phyloP scores from a whole-genome alignment of 345 rosid species.

The Salix dunnii region DNA sequence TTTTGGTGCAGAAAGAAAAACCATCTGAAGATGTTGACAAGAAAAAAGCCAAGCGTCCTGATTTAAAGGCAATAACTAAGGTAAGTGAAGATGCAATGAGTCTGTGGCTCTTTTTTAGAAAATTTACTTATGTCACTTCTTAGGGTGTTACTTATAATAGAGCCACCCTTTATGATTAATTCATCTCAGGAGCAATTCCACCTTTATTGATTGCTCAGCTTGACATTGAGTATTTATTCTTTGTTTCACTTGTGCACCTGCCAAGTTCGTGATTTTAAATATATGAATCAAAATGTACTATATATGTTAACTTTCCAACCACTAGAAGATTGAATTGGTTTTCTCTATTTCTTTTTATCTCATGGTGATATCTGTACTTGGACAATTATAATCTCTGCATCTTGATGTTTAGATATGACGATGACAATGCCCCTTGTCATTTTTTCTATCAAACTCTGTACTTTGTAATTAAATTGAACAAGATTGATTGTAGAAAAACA shows the following conservation, averaged over 20 bases:
- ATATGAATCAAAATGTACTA: not conserved
- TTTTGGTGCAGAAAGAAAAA: conserved; percentile 36
- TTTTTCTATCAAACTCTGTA: not conserved
- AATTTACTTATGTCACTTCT: not conserved
- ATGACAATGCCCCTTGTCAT: not conserved
- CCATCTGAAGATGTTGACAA: conserved; percentile 27
- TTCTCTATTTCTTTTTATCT: not conserved
- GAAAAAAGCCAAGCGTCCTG: conserved; percentile 56
- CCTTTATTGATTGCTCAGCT: not conserved
- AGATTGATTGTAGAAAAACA: not conserved
- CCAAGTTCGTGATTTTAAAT: no score
- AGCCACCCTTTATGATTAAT: not conserved
- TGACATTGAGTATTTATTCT: not conserved
- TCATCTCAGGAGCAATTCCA: not conserved
- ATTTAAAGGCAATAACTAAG: conserved; percentile 74
- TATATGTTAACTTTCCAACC: no score
- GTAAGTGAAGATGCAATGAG: conserved; percentile 39
- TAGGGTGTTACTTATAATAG: not conserved
- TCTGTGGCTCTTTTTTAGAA: not conserved
- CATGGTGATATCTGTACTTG: not conserved
- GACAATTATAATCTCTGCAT: not conserved
- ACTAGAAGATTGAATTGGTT: not conserved
- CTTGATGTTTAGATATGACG: not conserved
- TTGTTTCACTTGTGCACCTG: not conserved
- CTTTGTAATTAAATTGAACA: not conserved